Base-by-base conservation (phyloP, 805 yeast species). In the Wickerhamomyces ciferrii region DNA sequence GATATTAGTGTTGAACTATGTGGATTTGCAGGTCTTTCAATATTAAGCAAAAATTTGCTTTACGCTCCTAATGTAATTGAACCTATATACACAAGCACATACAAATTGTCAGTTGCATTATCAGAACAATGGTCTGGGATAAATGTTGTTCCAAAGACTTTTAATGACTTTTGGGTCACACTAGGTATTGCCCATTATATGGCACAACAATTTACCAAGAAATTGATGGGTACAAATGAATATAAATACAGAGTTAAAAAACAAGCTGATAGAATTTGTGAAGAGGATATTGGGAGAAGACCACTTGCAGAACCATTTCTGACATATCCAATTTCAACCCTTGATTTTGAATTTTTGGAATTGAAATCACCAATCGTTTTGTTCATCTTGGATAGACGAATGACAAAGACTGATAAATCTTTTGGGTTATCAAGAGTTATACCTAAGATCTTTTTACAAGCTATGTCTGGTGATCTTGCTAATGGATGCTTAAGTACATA, bases 351-450 rank as follows among this genome's bases (percentile, higher is more conserved):
- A 0, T 92, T 92, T 56, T 65, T 92, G 19, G 74, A 75, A 39
- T 67, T 92, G 42, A 94, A 94, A 58, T 83, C 97, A 0, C 97
- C 98, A 0, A 69, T 91, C 43, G 91, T 94, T 1, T 61, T 94
- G 41, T 85, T 79, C 56, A 90, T 92, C 36, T 69, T 94, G 25
- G 97, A 94, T 60, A 77, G 87, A 41, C 74, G 99, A 51, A 89
- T 94, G 96, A 91, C 96, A 1, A 94, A 94, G 60, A 89, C 97
- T 1, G 98, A 95, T 61, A 84, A 91, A 51, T 86, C 96, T 0
- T 86, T 94, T 63, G 99, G 99, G 2, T 70, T 94, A 49, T 81
- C 91, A 3, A 79, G 99, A 51, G 97, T 89, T 0, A 76, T 94
- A 23, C 97, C 98, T 0, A 94, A 92, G 55, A 71, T 94, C 23